Base-by-base conservation (phyloP, 345 rosid genomes). In the Ceriops tagal region DNA sequence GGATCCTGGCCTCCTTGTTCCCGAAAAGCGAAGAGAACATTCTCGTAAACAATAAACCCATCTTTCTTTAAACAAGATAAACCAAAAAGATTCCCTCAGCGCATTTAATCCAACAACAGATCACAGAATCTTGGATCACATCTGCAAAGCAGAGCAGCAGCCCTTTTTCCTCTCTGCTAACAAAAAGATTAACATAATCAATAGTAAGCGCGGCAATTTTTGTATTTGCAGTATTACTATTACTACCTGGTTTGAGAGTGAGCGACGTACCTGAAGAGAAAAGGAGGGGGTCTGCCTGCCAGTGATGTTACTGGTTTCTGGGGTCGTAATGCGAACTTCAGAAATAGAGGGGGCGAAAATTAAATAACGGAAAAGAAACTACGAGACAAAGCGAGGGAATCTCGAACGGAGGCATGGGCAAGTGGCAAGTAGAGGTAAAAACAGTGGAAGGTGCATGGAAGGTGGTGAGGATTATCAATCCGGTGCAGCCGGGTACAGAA, bases 1-100 rank as follows among this genome's bases (percentile, higher is more conserved):
- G 72, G 73, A 74, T 74, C 72, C 69, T 53, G 35, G 77, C 77
- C 55, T 74, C 77, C 58, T 62, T 63, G 65, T 74, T 68, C 22
- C 77, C 73, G 46, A 74, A 74, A 22, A 74, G 20, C 13, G 68
- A 74, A 63, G 73, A 62, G 39, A 74, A 74, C 77, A 74, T 56
- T 35, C 64, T 68, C 35, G 77, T 57, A 57, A 74, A 74, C 53
- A 74, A 63, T 0, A 68, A 46, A 24, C 72, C 77, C 77, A 74
- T 74, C 39, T 68, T 52, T 21, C 28, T n/a, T 22, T 24, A 9
- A 22, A 22, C 30, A 26, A 32, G 24, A 47, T 53, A 35, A 15
- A 15, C 20, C 3, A 32, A 69, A 32, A 28, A 16, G 22, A 20
- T n/a, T 26, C 28, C 30, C 56, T 68, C 63, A 57, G 4, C 30